Evolutionary conservation across 164 flowering plant species (phyloP).

Genomic region (Paratinospora sagittata): DNA sequence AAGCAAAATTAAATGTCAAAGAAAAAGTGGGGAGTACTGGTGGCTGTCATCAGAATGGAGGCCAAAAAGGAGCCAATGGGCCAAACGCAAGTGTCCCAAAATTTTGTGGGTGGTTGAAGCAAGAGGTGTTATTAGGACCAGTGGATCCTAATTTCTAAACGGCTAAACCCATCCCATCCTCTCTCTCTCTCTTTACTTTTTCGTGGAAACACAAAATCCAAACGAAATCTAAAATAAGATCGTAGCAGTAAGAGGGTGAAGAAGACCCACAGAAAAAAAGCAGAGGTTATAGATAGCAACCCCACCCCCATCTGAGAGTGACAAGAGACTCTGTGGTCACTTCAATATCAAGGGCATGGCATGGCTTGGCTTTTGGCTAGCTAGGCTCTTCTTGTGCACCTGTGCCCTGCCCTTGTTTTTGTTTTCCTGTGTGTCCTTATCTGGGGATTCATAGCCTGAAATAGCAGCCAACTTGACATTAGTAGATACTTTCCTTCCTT

Average conservation of each 20-base stretch:
- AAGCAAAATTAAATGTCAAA: background rate
- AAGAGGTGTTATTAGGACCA: background rate
- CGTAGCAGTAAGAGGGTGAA: background rate
- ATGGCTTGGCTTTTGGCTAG: no score
- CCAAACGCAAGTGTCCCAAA: background rate
- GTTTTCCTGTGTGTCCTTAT: background rate
- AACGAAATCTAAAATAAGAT: constrained; percentile 14
- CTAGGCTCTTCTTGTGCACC: background rate
- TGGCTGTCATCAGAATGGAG: no score
- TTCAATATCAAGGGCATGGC: constrained; percentile 13
- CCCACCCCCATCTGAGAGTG: constrained; percentile 11
- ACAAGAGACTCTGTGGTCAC: constrained; percentile 4
- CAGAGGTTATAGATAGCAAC: constrained; percentile 15
- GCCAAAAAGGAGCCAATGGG: background rate
- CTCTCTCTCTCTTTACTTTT: background rate
- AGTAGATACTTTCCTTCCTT: no score
- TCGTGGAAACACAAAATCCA: constrained; percentile 17
- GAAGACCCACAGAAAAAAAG: constrained; percentile 8
- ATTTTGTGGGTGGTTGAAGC: background rate
- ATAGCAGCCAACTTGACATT: constrained; percentile 6
- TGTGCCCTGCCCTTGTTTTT: constrained; percentile 1
- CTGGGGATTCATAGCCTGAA: background rate
- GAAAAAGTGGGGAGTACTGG: no score
- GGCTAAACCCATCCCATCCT: background rate
- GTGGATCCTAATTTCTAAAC: no score